These are phyloP conservation scores for Cutaneotrichosporon mucoides DNA, from an alignment of 1,284 basidiomycete genomes.

Conservation along the genomic window DNA sequence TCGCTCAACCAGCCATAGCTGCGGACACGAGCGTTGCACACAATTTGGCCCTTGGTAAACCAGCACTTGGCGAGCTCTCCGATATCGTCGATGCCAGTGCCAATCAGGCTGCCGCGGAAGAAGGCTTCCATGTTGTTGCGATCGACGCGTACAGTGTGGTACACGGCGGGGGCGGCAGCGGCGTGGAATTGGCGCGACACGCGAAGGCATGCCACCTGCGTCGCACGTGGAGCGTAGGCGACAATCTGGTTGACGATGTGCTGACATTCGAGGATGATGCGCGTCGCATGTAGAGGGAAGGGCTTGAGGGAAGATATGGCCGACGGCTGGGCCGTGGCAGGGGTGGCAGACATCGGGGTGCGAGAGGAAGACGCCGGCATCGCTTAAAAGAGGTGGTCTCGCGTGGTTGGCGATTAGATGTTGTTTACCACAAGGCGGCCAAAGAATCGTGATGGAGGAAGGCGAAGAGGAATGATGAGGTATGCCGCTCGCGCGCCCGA, in stretches of 20 bases:
- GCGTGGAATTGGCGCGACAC: neutral
- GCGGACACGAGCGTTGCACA: too few relatives aligned
- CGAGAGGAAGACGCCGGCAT: too few relatives aligned
- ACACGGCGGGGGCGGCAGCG: neutral
- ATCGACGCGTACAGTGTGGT: neutral
- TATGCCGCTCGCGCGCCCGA: too few relatives aligned
- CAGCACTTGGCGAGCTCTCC: neutral
- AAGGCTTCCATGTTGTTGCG: neutral
- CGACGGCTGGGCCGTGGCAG: too few relatives aligned
- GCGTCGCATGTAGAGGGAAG: neutral
- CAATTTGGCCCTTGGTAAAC: too few relatives aligned
- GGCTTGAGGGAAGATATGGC: neutral
- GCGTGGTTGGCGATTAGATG: too few relatives aligned
- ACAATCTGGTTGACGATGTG: neutral
- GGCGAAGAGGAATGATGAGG: too few relatives aligned
- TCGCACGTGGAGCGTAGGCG: neutral
- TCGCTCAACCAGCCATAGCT: too few relatives aligned
- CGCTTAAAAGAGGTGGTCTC: too few relatives aligned
- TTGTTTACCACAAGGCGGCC: too few relatives aligned
- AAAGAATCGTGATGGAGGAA: too few relatives aligned
- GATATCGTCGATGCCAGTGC: neutral
- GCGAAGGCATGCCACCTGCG: neutral
- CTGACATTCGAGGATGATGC: neutral
- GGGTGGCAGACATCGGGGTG: too few relatives aligned
- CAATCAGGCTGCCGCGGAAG: neutral